Base-by-base conservation (phyloP, 371 early-diverging fungal species). In the Lichtheimia hyalospora region DNA sequence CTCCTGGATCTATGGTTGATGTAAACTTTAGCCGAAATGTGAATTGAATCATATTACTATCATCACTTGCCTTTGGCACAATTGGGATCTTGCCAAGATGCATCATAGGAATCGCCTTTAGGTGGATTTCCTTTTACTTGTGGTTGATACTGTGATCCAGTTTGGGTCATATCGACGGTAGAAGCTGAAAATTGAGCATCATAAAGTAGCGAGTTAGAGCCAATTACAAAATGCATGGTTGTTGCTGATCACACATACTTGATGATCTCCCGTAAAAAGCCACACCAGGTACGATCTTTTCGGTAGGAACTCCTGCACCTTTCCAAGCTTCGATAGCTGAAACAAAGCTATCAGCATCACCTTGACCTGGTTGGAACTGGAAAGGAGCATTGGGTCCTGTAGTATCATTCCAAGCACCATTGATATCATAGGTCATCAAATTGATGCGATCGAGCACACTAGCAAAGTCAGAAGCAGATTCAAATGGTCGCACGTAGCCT, bases 221-320 rank as follows among this genome's bases (percentile, higher is more conserved):
- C n/a, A n/a, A n/a, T 40, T 15, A 20, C 6, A 15, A n/a, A 20
- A 15, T 34, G 41, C 25, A 28, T 8, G 27, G 14, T 3, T 27
- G 18, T 3, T 49, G 25, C 23, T 34, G 25, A 59, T 23, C 18
- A 16, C 1, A 44, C 64, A 64, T 61, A 73, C 74, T 67, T 12
- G 70, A 63, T 14, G 88, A 75, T 46, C 86, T 81, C 15, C 91
- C 92, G 54, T 87, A 84, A 67, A 88, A 88, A 0, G 88, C 76
- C 23, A 84, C 62, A 23, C 91, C 91, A 18, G 79, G 75, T 0
- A 81, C 77, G 5, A 91, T 54, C 62, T 91, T 87, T 41, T 63
- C 63, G 2, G 73, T 62, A 13, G 87, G 85, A 61, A 84, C 79
- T 24, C 85, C 86, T 51, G 85, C 81, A 15, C 59, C 48, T 5